Evolutionary conservation across 495 filamentous ascomycete species (phyloP).

Genomic region (Pyrenopolyporus hunteri): DNA sequence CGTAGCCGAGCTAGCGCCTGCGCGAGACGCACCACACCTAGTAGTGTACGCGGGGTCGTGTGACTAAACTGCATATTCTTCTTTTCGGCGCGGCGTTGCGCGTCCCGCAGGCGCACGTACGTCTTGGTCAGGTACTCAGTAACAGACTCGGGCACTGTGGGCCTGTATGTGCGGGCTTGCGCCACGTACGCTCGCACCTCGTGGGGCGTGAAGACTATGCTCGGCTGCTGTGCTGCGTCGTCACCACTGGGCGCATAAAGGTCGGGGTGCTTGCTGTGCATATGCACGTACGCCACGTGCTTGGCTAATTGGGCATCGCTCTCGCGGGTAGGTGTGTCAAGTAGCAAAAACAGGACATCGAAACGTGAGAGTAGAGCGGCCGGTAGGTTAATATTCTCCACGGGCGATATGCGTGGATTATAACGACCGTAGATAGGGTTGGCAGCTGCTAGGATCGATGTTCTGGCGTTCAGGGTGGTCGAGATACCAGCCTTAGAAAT

Average conservation of each 20-base stretch:
- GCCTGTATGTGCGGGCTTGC: conserved; percentile 85
- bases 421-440: conserved; percentile 98
- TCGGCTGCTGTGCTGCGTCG: conserved; percentile 34
- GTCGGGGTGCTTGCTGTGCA: conserved; percentile 94
- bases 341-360: conserved; percentile 94
- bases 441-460: conserved; percentile 95
- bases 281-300: conserved; percentile 96
- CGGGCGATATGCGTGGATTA: conserved; percentile 93
- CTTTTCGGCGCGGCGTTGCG: conserved; percentile 86
- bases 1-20: conserved; percentile 95
- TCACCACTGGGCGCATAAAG: conserved; percentile 49
- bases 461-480: conserved; percentile 93
- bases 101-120: conserved; percentile 88
- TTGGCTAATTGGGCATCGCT: conserved; percentile 90
- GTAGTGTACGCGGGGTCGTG: conserved; percentile 88
- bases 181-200: conserved; percentile 97
- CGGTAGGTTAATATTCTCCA: conserved; percentile 98
- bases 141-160: conserved; percentile 78
- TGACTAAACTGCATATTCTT: conserved; percentile 89
- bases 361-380: conserved; percentile 95
- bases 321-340: conserved; percentile 89
- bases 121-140: conserved; percentile 96
- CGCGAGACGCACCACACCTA: conserved; percentile 89
- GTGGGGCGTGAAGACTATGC: conserved; percentile 78
- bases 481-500: conserved; percentile 98